These are phyloP conservation scores for Aspergillus novofumigatus DNA, from an alignment of 2,329 filamentous ascomycete species.

Conservation along the genomic window DNA sequence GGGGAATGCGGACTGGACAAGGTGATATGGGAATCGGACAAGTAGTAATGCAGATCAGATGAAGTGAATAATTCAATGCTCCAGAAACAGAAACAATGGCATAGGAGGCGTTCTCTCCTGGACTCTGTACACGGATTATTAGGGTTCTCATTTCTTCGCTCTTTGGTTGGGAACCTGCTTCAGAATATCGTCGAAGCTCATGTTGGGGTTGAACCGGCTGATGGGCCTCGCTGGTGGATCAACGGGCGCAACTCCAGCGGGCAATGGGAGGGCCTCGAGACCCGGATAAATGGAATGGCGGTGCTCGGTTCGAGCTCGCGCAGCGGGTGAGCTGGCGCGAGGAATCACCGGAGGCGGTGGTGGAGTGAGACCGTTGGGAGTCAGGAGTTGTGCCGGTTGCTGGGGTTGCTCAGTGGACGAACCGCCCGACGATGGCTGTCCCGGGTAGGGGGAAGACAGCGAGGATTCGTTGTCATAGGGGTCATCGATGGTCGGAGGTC, in stretches of 20 bases:
- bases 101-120: slow-evolving; percentile 1
- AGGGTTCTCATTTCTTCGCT: slow-evolving; percentile 30
- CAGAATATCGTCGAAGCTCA: slow-evolving; percentile 48
- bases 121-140: slow-evolving; percentile 7
- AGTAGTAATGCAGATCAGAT: not conserved
- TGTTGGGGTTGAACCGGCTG: slow-evolving; percentile 43
- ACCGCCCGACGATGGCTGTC: slow-evolving; percentile 34
- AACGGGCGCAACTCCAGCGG: slow-evolving; percentile 39
- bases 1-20: slow-evolving; percentile 1
- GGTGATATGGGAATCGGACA: not conserved
- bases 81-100: slow-evolving; percentile 8
- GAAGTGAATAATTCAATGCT: not conserved
- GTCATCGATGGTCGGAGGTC: slow-evolving; percentile 30
- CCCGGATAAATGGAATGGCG: slow-evolving; percentile 43
- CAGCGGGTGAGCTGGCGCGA: slow-evolving; percentile 29
- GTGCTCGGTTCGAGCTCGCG: slow-evolving; percentile 31
- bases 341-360: slow-evolving; percentile 34
- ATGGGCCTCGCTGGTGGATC: slow-evolving; percentile 37
- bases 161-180: slow-evolving; percentile 36
- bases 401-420: slow-evolving; percentile 33
- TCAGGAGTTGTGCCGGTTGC: slow-evolving; percentile 30
- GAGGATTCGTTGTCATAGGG: slow-evolving; percentile 36
- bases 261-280: slow-evolving; percentile 43
- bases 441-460: slow-evolving; percentile 36
- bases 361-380: slow-evolving; percentile 29